Conservation (phyloP, 306 rosid species). For the Trifolium repens region DNA sequence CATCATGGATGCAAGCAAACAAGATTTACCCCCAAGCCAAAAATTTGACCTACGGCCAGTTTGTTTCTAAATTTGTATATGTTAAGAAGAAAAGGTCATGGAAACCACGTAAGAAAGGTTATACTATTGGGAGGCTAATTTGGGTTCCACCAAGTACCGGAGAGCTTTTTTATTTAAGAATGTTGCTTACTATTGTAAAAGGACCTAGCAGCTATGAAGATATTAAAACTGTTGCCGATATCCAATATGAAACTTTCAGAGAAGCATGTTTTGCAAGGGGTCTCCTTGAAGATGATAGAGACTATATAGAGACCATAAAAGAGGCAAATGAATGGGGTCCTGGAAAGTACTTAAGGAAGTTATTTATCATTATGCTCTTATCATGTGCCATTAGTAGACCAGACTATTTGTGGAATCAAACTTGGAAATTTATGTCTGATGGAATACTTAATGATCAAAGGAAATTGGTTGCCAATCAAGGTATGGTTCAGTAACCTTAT, state of each 20-base stretch:
- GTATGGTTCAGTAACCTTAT: conserved; percentile 5
- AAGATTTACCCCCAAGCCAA: conserved; percentile 12
- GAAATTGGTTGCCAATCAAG: neutral
- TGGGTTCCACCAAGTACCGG: conserved; percentile 21
- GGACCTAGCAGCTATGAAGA: conserved; percentile 32
- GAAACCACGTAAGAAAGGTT: neutral
- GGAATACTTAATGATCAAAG: conserved; percentile 4
- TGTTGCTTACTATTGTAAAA: conserved; percentile 1
- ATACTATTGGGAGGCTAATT: neutral
- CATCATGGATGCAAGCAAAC: conserved; percentile 30
- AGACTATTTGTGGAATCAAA: conserved; percentile 20
- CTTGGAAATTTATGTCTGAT: conserved; percentile 6
- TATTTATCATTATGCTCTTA: conserved; percentile 4
- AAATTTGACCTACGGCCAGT: conserved; percentile 8
- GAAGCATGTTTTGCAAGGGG: conserved; percentile 27
- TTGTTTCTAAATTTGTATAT: conserved; percentile 8
- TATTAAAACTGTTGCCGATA: neutral
- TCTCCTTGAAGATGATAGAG: neutral
- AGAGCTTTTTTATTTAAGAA: conserved; percentile 10
- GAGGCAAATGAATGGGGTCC: conserved; percentile 18
- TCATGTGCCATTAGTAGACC: conserved; percentile 13
- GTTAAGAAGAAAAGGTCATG: neutral
- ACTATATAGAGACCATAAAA: conserved; percentile 7
- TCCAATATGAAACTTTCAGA: neutral
- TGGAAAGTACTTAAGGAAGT: neutral